Evolutionary conservation across 1,284 basidiomycete species (phyloP).

Genomic region (Sphagnurus paluster): DNA sequence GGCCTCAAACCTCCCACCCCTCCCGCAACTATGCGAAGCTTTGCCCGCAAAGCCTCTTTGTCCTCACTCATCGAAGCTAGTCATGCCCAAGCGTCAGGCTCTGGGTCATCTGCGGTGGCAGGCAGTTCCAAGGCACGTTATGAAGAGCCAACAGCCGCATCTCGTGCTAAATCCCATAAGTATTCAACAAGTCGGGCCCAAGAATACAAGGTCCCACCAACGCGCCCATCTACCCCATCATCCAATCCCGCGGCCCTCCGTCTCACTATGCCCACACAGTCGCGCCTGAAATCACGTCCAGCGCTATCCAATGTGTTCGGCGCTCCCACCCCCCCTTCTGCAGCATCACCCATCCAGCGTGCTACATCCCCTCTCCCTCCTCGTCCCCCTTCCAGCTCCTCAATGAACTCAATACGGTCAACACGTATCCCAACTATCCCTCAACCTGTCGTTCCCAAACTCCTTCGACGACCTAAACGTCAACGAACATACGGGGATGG

Average conservation of each 20-base stretch:
- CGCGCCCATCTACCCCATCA: constrained; percentile 75
- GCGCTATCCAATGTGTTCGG: constrained; percentile 74
- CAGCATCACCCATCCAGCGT: constrained; percentile 37
- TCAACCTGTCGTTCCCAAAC: constrained; percentile 55
- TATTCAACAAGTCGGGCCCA: constrained; percentile 60
- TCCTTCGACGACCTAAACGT: constrained; percentile 75
- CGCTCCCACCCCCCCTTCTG: constrained; percentile 34
- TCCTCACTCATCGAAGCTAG: constrained; percentile 68
- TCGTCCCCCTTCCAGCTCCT: constrained; percentile 52
- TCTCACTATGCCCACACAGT: constrained; percentile 82
- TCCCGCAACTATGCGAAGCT: constrained; percentile 53
- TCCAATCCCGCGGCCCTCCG: constrained; percentile 72
- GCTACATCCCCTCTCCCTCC: constrained; percentile 58
- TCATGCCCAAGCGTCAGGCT: constrained; percentile 55
- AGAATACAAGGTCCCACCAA: constrained; percentile 72
- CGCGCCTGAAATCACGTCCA: constrained; percentile 70
- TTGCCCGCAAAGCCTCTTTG: constrained; percentile 73
- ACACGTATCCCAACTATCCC: constrained; percentile 23
- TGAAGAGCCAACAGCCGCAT: constrained; percentile 75
- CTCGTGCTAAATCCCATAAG: constrained; percentile 70
- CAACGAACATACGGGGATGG: constrained; percentile 84
- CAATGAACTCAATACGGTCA: constrained; percentile 36
- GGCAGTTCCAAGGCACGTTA: constrained; percentile 51
- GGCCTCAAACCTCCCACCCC: constrained; percentile 73
- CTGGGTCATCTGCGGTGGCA: constrained; percentile 39